Evolutionary conservation across 805 yeast genomes (phyloP).

Genomic region (Lachancea sp.): DNA sequence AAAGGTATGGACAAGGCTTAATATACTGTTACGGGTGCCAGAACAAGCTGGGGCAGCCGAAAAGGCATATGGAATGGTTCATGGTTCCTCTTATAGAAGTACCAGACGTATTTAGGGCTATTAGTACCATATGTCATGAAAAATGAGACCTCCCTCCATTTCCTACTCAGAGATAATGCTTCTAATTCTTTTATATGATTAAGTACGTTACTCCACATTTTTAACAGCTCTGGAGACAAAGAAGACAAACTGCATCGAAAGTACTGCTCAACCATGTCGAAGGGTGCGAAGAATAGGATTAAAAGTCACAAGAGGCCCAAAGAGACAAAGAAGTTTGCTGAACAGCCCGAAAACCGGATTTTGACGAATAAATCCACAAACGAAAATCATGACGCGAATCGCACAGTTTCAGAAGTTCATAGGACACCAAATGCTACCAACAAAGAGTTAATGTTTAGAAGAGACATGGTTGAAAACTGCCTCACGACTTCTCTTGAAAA

Average conservation of each 20-base stretch:
- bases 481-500: conserved; percentile 3
- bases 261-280: neutral
- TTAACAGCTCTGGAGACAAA: neutral
- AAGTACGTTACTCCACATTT: neutral
- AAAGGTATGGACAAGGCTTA: conserved; percentile 26
- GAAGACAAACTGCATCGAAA: neutral
- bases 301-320: neutral
- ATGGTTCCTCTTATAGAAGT: conserved; percentile 23
- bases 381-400: neutral
- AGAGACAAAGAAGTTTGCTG: neutral
- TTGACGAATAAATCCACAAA: conserved; percentile 3
- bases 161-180: no score
- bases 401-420: neutral
- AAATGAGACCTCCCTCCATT: neutral
- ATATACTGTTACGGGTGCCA: conserved; percentile 28
- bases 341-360: conserved; percentile 1
- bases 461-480: conserved; percentile 1
- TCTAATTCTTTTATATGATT: neutral
- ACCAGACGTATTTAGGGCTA: conserved; percentile 14
- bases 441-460: neutral
- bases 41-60: conserved; percentile 14
- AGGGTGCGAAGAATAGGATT: neutral
- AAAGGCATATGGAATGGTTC: conserved; percentile 28
- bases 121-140: conserved; percentile 17
- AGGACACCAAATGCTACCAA: neutral